Conservation (phyloP, 805 yeast species). For the Metschnikowia cubensis region DNA sequence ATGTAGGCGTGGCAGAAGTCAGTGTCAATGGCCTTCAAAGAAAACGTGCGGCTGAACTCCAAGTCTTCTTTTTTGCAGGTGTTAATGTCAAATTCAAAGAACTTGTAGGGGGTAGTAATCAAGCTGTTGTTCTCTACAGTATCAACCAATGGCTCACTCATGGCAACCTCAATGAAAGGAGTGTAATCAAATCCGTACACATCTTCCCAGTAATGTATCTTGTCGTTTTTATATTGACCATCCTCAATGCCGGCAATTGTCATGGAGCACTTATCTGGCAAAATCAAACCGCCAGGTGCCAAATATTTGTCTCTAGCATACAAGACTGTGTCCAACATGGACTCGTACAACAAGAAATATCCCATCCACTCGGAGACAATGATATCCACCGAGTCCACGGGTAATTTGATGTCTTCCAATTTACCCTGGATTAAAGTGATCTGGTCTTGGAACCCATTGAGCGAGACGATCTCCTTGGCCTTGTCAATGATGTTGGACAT, state of each 20-base stretch:
- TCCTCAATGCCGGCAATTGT: conserved; percentile 92
- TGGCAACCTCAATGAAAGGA: conserved; percentile 81
- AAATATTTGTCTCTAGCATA: conserved; percentile 90
- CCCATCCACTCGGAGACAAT: conserved; percentile 99
- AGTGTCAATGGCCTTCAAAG: conserved; percentile 66
- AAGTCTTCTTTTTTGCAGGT: conserved; percentile 81
- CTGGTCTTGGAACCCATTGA: conserved; percentile 81
- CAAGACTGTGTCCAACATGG: conserved; percentile 95
- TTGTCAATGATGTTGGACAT: conserved; percentile 94
- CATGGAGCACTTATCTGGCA: conserved; percentile 92
- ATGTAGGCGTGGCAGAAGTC: conserved; percentile 86
- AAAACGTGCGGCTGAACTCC: conserved; percentile 68
- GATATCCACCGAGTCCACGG: conserved; percentile 86
- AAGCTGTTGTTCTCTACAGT: conserved; percentile 73
- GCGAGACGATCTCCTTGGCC: conserved; percentile 84
- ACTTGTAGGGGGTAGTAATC: conserved; percentile 68
- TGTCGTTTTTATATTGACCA: conserved; percentile 85
- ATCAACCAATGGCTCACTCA: conserved; percentile 94
- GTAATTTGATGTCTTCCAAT: conserved; percentile 85
- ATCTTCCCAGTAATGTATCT: conserved; percentile 91
- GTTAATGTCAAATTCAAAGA: conserved; percentile 84
- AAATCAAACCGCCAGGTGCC: conserved; percentile 78
- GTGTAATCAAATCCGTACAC: conserved; percentile 96
- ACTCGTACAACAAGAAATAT: conserved; percentile 89
- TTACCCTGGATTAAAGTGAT: conserved; percentile 89